A percentile compares a stretch with the other conserved stretches of the same genome.
These are phyloP conservation scores for Brassica cretica DNA, from an alignment of 345 rosid species.

Conservation along the genomic window DNA sequence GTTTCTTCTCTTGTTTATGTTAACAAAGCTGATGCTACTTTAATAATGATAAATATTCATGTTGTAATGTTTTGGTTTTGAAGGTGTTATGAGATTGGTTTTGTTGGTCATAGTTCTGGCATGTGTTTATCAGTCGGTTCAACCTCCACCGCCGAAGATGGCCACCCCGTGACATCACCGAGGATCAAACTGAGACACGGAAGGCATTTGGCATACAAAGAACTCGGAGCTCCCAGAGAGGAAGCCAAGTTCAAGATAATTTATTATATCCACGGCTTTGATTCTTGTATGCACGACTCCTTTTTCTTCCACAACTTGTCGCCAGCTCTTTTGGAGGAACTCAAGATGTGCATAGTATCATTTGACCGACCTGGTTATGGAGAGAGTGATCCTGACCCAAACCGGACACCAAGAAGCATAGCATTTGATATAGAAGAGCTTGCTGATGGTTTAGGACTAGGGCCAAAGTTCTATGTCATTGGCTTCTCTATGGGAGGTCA, in stretches of 20 bases:
- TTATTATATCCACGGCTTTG: neutral
- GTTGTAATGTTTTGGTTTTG: neutral
- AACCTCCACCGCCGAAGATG: neutral
- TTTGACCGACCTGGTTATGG: constrained; percentile 5
- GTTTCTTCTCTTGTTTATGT: neutral
- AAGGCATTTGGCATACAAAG: constrained; percentile 1
- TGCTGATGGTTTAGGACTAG: neutral
- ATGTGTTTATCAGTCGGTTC: neutral
- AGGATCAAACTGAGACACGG: neutral
- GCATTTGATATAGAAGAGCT: neutral
- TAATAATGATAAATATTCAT: neutral
- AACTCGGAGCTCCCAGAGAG: neutral
- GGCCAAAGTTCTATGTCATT: neutral
- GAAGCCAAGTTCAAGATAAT: neutral
- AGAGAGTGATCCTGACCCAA: constrained; percentile 1
- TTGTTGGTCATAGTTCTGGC: neutral
- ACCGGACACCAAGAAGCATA: neutral
- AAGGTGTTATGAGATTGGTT: neutral
- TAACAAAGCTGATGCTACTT: neutral
- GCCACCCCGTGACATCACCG: neutral
- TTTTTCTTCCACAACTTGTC: neutral
- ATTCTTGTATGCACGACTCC: neutral
- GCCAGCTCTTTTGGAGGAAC: neutral
- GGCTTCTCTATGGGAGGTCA: neutral
- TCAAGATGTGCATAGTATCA: neutral